A percentile compares a stretch with the other conserved stretches of the same genome.
Evolutionary conservation across 78 protist genomes (phyloP).

Genomic region (Emiliania huxleyi): DNA sequence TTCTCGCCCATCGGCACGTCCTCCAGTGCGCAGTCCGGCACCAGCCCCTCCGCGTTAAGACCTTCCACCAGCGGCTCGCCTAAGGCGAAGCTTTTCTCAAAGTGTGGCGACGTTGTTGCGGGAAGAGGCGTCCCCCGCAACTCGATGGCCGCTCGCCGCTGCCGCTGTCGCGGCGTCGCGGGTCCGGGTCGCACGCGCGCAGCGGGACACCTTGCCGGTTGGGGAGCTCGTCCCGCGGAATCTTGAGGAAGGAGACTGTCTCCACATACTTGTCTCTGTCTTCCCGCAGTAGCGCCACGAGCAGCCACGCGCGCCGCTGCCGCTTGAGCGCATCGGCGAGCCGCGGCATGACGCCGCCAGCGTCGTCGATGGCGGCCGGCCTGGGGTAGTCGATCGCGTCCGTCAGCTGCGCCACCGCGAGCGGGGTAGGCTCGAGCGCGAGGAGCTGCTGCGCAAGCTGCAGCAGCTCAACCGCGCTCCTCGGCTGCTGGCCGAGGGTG

Average conservation of each 20-base stretch:
- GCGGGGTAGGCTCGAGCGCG: neutral
- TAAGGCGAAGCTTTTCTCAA: too few relatives aligned
- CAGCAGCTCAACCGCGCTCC: too few relatives aligned
- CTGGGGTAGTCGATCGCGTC: neutral
- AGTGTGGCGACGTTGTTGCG: too few relatives aligned
- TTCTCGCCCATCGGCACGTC: neutral
- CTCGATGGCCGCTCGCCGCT: too few relatives aligned
- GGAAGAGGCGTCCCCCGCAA: too few relatives aligned
- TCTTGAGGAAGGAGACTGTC: neutral
- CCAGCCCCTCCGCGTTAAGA: neutral
- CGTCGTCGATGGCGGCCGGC: neutral
- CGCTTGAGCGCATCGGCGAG: neutral
- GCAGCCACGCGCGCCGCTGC: neutral
- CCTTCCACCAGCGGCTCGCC: too few relatives aligned
- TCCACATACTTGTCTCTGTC: neutral
- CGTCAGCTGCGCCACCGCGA: neutral
- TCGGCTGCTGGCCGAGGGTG: too few relatives aligned
- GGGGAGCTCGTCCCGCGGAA: neutral
- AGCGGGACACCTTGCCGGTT: neutral
- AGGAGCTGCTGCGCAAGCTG: neutral
- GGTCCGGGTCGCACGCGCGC: neutral
- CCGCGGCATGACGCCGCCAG: neutral
- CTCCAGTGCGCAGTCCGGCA: neutral
- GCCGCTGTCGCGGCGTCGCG: neutral
- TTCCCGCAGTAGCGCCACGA: neutral